phyloP scores from a whole-genome alignment of 2,329 filamentous ascomycete species.

The Penicillium oxalicum region DNA sequence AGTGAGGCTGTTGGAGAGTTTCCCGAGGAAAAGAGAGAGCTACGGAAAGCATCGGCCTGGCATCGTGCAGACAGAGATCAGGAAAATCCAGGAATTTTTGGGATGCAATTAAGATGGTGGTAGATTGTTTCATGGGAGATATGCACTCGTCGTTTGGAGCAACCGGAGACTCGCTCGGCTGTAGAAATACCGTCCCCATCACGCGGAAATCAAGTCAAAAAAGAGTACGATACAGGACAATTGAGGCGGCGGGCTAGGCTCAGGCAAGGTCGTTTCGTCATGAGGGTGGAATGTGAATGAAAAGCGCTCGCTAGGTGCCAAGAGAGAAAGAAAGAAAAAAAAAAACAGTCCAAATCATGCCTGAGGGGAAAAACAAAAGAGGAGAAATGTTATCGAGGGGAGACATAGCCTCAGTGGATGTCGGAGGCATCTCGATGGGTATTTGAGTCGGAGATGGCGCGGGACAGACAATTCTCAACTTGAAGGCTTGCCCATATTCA shows the following conservation, averaged over 20 bases:
- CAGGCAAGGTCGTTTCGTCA: constrained; percentile 13
- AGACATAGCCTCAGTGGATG: not conserved
- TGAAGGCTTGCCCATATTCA: constrained; percentile 12
- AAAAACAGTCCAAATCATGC: not conserved
- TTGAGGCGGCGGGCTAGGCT: not conserved
- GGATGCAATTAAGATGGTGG: no score
- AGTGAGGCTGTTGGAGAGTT: constrained; percentile 3
- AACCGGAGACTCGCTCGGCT: no score
- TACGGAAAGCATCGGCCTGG: constrained; percentile 3
- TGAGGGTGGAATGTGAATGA: not conserved
- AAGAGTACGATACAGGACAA: not conserved
- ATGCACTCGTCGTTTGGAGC: no score
- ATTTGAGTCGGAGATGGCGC: no score
- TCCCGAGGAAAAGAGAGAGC: constrained; percentile 14
- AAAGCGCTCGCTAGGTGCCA: constrained; percentile 6
- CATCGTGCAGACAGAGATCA: no score
- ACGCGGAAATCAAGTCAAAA: not conserved
- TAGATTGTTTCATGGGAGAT: no score
- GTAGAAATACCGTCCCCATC: no score
- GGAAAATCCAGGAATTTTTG: no score
- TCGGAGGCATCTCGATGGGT: not conserved
- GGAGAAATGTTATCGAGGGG: not conserved
- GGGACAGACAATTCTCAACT: no score
- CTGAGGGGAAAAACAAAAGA: not conserved
- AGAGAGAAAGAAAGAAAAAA: not conserved